Conservation (phyloP, 176 grass and related monocot species). For the Thinopyrum elongatum region DNA sequence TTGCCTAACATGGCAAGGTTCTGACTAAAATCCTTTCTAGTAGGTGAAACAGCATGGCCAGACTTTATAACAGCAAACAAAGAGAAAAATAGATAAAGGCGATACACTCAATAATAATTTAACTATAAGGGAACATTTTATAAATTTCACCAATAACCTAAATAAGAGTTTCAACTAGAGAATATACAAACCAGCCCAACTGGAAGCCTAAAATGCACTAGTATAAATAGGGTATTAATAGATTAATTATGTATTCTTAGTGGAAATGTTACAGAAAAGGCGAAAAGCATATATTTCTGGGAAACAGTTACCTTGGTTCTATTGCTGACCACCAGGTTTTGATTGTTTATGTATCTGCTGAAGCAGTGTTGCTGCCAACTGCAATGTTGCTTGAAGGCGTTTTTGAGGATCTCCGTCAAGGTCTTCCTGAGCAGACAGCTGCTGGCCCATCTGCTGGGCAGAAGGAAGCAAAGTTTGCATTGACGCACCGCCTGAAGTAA, state of each 20-base stretch:
- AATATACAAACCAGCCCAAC: neutral
- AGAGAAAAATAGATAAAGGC: neutral
- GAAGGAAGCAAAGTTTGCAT: slow-evolving; percentile 28
- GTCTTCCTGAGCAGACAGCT: slow-evolving; percentile 41
- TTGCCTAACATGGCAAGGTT: neutral
- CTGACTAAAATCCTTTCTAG: slow-evolving; percentile 1
- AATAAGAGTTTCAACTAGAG: neutral
- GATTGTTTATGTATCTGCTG: slow-evolving; percentile 89
- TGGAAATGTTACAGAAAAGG: neutral
- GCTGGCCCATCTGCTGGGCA: slow-evolving; percentile 46
- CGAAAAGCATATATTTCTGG: slow-evolving; percentile 15
- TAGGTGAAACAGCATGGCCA: neutral
- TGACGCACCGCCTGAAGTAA: slow-evolving; percentile 32
- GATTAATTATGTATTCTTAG: neutral
- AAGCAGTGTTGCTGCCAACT: slow-evolving; percentile 81
- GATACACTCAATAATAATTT: slow-evolving; percentile 2
- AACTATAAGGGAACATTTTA: neutral
- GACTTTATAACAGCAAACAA: neutral
- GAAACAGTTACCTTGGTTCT: slow-evolving; percentile 54
- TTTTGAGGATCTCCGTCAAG: slow-evolving; percentile 73
- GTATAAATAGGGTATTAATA: slow-evolving; percentile 1
- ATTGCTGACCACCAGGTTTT: slow-evolving; percentile 55
- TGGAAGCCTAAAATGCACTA: neutral
- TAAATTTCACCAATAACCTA: neutral
- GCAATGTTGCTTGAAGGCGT: slow-evolving; percentile 87